phyloP scores from a whole-genome alignment of 208 protist genomes.

The Herpetomonas muscarum region DNA sequence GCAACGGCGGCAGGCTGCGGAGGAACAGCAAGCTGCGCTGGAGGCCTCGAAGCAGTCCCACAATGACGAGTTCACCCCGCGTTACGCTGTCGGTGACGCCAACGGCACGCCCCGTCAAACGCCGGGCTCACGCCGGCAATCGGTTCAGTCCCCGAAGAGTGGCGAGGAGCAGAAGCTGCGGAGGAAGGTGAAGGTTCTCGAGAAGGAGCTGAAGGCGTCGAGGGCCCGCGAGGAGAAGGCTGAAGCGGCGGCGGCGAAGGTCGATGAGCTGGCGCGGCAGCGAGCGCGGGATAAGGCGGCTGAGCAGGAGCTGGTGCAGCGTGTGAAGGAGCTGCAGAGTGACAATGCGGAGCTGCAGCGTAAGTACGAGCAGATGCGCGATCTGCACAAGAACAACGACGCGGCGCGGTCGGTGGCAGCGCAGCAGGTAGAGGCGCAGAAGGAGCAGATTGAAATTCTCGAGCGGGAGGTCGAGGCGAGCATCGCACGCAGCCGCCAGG shows the following conservation, averaged over 20 bases:
- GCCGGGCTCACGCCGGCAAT: no score
- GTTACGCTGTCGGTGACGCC: slow-evolving; percentile 5
- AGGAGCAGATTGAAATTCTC: slow-evolving; percentile 5
- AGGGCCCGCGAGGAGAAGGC: slow-evolving; percentile 2
- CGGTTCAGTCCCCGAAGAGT: neutral
- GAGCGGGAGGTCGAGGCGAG: slow-evolving; percentile 16
- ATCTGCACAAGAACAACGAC: neutral
- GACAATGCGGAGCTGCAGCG: slow-evolving; percentile 26
- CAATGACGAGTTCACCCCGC: slow-evolving; percentile 22
- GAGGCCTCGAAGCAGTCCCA: neutral
- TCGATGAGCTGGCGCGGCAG: neutral
- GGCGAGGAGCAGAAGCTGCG: neutral
- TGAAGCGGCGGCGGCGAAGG: neutral
- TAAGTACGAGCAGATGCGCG: slow-evolving; percentile 14
- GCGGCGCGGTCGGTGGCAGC: neutral
- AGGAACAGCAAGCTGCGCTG: slow-evolving; percentile 4
- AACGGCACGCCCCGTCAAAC: slow-evolving; percentile 4
- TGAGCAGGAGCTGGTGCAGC: neutral
- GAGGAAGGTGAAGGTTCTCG: neutral
- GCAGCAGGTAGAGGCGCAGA: slow-evolving; percentile 15
- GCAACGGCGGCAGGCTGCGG: slow-evolving; percentile 15
- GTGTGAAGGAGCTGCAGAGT: slow-evolving; percentile 15
- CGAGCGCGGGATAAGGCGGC: neutral
- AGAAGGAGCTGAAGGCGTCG: neutral
- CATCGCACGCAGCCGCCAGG: slow-evolving; percentile 1